Evolutionary conservation across 768 basidiomycete species (phyloP).

Genomic region (Candolleomyces eurysporus): DNA sequence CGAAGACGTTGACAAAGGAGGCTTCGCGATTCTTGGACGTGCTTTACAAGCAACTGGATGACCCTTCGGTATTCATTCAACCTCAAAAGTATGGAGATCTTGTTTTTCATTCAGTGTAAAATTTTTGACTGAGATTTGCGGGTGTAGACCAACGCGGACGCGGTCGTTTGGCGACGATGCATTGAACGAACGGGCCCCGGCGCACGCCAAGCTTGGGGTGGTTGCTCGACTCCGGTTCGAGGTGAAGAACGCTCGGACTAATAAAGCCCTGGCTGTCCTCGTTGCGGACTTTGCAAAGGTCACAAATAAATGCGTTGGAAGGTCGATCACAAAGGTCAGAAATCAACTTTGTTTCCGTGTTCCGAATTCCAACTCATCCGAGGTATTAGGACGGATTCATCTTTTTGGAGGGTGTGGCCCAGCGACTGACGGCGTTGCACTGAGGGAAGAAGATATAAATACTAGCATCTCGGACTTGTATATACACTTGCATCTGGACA

Average conservation of each 20-base stretch:
- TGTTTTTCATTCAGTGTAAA: slow-evolving; percentile 3
- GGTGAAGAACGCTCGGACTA: slow-evolving; percentile 48
- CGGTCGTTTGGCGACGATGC: slow-evolving; percentile 39
- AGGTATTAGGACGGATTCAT: slow-evolving; percentile 55
- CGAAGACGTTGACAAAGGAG: slow-evolving; percentile 65
- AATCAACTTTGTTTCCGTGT: neutral
- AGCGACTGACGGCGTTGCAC: slow-evolving; percentile 44
- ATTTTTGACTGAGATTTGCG: slow-evolving; percentile 4
- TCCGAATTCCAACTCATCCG: slow-evolving; percentile 5
- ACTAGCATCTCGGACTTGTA: slow-evolving; percentile 4
- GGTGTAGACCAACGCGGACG: slow-evolving; percentile 31
- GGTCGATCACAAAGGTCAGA: slow-evolving; percentile 68
- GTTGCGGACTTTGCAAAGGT: slow-evolving; percentile 69
- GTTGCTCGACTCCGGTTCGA: slow-evolving; percentile 57
- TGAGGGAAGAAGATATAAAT: slow-evolving; percentile 15
- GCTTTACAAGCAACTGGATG: slow-evolving; percentile 66
- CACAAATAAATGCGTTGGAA: slow-evolving; percentile 64
- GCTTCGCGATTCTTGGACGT: slow-evolving; percentile 70
- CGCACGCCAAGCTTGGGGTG: slow-evolving; percentile 57
- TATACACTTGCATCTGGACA: neutral
- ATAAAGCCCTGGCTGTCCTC: slow-evolving; percentile 59
- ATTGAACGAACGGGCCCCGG: slow-evolving; percentile 38
- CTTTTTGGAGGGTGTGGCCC: slow-evolving; percentile 63
- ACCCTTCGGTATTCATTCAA: slow-evolving; percentile 58
- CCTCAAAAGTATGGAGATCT: slow-evolving; percentile 47